Evolutionary conservation across 306 rosid genomes (phyloP), one percentile per base, ranked within the genome.

Genomic region (Quercus wislizeni): DNA sequence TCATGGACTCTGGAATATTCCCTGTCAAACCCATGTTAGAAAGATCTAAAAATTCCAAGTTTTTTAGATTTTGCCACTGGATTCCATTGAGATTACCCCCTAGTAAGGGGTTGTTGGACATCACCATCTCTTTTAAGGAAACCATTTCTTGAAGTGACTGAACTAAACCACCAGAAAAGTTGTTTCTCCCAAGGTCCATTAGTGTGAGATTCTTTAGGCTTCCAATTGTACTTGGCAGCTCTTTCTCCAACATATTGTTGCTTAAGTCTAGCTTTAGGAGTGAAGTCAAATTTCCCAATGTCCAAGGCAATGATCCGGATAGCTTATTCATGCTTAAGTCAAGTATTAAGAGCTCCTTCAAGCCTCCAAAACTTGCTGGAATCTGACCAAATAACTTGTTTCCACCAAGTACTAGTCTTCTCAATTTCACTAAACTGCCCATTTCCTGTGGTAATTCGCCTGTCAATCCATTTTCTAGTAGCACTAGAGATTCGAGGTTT

Each of bases 181-280:
- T 82, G 84, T 89, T 89, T n/a, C 81, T 74, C 20, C 92, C 85
- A 1, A 89, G 78, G 69, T 89, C 88, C 31, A 89, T n/a, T 11
- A 89, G 67, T 17, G 83, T 78, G 5, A 89, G 90, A 80, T 84
- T 86, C 52, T 71, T 89, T 4, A 89, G 83, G 76, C 68, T 80
- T 72, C 85, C 88, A 5, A 89, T 30, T 54, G 79, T 81, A 23
- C 28, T 58, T 5, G 88, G 92, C 38, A 88, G 56, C 76, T 67
- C 38, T 13, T 90, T 90, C 25, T 74, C 75, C 3, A 88, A 33
- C 78, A 46, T 49, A 33, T 88, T 88, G 82, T 78, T 69, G 81
- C 88, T 88, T 23, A 88, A 73, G 62, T 89, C 92, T 56, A 86
- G 84, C 81, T 86, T 89, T 7, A 89, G 59, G 20, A 89, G 87